Evolutionary conservation across 306 rosid genomes (phyloP), one percentile per base, ranked within the genome.

Genomic region (Acacia confusa): DNA sequence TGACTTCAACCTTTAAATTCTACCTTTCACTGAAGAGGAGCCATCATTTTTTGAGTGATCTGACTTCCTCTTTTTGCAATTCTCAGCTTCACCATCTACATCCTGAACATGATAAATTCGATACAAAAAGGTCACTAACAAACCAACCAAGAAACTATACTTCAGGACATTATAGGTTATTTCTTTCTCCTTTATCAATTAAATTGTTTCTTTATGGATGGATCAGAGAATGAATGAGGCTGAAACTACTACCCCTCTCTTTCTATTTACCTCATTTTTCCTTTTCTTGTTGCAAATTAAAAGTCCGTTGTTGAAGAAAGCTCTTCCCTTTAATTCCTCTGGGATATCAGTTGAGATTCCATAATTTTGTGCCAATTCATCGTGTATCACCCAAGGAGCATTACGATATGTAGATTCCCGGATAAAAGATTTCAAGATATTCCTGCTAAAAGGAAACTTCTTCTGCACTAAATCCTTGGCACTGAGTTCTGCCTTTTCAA

Each of bases 321-420:
- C 83, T 78, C 84, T 86, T 82, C 86, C 83, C 81, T 87, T 86
- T 80, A 95, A 91, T 75, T 86, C 95, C 82, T 79, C 81, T 2
- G 99, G 99, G 74, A 91, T 74, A 28, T 83, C 94, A 48, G 87
- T 88, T 78, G 96, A 88, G 82, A 93, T 92, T 82, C 96, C 96
- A 83, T 93, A 88, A 70, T 82, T 87, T 85, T 43, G 85, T 32
- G 99, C 97, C 81, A 95, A 85, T 70, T 91, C 88, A 70, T 89
- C 89, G 82, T 90, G 93, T 77, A 95, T 86, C 74, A 92, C 97
- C 99, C 99, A 95, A 19, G 99, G 99, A 76, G 87, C 92, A 86
- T 89, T 92, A 76, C 96, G 92, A 76, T 88, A 92, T 2, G 99
- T 95, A 70, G 97, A 95, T 82, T 93, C 96, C 85, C 99, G 96